Evolutionary conservation across 345 rosid genomes (phyloP), one percentile per base, ranked within the genome.

Genomic region (Boechera stricta): DNA sequence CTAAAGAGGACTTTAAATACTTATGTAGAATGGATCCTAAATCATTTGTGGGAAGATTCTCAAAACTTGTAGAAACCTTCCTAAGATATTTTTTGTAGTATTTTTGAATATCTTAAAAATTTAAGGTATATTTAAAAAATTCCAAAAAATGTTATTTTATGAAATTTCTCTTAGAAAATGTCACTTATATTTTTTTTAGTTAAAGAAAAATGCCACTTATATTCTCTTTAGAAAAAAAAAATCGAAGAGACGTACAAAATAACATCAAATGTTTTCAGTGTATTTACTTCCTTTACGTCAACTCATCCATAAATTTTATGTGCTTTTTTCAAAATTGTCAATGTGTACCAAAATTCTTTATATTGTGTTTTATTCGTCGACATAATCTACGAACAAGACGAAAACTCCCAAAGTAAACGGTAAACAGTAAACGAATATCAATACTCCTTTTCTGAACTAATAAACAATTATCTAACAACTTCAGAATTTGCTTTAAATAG

Each of bases 361-460:
- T 6, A 56, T 0, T 56, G 7, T 64, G 47, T 66, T 29, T 55
- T 35, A 66, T 74, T 24, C 49, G 77, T 73, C 65, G 57, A 74
- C 78, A 45, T 57, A 45, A 55, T 13, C 32, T 16, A 13, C 10
- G 56, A 74, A 56, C 15, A 66, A 65, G 57, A 45, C 49, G 4
- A 48, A 74, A 74, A 65, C 49, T 24, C 13, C 2, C 6, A 39
- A 39, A 10, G 3, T 41, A 45, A 64, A 45, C 49, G 33, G 51
- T 75, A 55, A 64, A 64, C 71, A 64, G 64, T 73, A 54, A 73
- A 35, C 10, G 5, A 12, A 51, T 11, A n/a, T 41, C 21, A 57
- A 61, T 29, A 29, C 31, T 56, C 61, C 5, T 29, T 31, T 13
- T 29, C 21, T 29, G 38, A 13, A 29, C 12, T 13, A 55, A 29